Conservation (phyloP, 2,329 filamentous ascomycete genomes). For the Alternaria sp. region DNA sequence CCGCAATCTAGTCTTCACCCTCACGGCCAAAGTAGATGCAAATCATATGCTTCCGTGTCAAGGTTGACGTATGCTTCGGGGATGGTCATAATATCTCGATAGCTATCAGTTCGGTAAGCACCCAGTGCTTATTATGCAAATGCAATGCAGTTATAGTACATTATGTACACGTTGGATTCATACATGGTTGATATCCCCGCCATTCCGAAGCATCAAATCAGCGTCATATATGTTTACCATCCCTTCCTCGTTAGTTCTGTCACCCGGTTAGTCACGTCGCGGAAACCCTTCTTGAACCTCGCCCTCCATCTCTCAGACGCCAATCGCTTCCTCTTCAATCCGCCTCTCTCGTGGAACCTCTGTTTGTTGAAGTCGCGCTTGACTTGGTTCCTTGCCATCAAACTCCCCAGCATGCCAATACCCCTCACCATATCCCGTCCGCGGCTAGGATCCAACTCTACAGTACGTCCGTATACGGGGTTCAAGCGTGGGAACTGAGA, state of each 20-base stretch:
- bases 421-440: constrained; percentile 59
- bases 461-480: constrained; percentile 51
- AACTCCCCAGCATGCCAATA: constrained; percentile 53
- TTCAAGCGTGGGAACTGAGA: constrained; percentile 47
- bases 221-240: constrained; percentile 64
- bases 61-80: not conserved
- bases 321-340: constrained; percentile 79
- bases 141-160: constrained; percentile 6
- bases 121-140: constrained; percentile 5
- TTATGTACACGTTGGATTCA: constrained; percentile 8
- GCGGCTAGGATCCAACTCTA: constrained; percentile 44
- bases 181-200: not conserved
- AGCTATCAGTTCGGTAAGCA: not conserved
- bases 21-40: not conserved
- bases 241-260: constrained; percentile 77
- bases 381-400: constrained; percentile 65
- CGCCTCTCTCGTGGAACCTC: constrained; percentile 76
- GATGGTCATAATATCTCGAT: not conserved
- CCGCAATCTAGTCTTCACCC: constrained; percentile 5
- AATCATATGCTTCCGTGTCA: not conserved
- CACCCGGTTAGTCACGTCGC: constrained; percentile 69
- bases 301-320: constrained; percentile 72
- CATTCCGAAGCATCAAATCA: not conserved
- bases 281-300: constrained; percentile 75
- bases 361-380: constrained; percentile 65